A percentile compares a stretch with the other conserved stretches of the same genome.
These are phyloP conservation scores for Suillus decipiens DNA, from an alignment of 768 basidiomycete species.

Conservation along the genomic window DNA sequence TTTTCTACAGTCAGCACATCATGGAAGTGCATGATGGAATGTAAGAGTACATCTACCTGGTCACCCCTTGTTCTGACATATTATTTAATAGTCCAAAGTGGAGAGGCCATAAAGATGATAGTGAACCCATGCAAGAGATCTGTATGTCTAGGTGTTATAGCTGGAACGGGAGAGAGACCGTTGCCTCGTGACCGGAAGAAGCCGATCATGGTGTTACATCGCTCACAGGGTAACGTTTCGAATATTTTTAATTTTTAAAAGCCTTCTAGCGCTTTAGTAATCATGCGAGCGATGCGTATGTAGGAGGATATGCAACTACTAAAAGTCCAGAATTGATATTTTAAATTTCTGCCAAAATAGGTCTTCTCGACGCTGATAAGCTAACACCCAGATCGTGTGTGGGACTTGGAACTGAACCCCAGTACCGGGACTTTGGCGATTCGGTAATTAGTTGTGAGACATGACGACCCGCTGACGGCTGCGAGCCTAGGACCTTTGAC, in stretches of 20 bases:
- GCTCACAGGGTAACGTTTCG: not conserved
- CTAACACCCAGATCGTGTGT: not conserved
- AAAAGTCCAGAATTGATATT: slow-evolving; percentile 1
- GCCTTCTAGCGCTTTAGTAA: not conserved
- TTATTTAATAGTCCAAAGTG: slow-evolving; percentile 5
- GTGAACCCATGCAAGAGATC: slow-evolving; percentile 13
- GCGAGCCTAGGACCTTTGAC: not conserved
- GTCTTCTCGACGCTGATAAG: not conserved
- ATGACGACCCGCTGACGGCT: not conserved
- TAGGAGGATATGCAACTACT: not conserved
- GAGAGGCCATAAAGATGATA: slow-evolving; percentile 9
- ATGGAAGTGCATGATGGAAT: slow-evolving; percentile 13
- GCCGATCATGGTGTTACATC: not conserved
- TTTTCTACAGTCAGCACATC: slow-evolving; percentile 7
- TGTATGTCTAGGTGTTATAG: not conserved
- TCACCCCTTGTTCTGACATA: not conserved
- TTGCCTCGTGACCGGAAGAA: not conserved
- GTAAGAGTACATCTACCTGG: not conserved
- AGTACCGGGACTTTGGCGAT: not conserved
- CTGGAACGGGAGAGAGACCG: not conserved
- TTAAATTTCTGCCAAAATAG: not conserved
- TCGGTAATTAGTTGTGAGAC: not conserved
- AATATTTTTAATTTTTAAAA: slow-evolving; percentile 1
- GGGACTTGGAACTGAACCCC: not conserved
- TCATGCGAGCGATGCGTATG: not conserved